These are phyloP conservation scores for Fusarium newnesense DNA, from an alignment of 2,329 filamentous ascomycete species.

Conservation along the genomic window DNA sequence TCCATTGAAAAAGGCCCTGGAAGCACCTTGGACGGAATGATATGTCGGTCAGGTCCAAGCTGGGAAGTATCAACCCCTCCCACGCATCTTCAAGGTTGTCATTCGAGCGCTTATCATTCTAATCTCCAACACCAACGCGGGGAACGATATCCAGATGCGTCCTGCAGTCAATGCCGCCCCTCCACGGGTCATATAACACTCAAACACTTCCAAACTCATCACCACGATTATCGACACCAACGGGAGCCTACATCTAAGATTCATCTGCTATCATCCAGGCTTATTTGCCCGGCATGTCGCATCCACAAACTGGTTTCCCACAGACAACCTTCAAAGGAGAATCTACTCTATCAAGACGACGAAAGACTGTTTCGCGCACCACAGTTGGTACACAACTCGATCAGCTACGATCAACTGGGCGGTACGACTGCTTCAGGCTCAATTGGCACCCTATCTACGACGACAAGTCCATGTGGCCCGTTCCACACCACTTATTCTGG, in stretches of 20 bases:
- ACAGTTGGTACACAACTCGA: constrained; percentile 63
- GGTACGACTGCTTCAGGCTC: constrained; percentile 67
- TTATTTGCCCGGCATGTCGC: constrained; percentile 33
- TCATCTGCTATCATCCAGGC: not conserved
- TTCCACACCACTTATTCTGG: constrained; percentile 69
- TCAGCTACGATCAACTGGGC: constrained; percentile 63
- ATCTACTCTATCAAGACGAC: constrained; percentile 49
- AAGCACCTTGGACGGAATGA: not conserved
- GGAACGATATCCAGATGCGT: not conserved
- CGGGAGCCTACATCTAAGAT: not conserved
- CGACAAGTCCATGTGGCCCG: constrained; percentile 61
- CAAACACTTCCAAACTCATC: not conserved
- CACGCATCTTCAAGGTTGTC: not conserved
- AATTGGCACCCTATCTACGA: constrained; percentile 65
- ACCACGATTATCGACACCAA: not conserved
- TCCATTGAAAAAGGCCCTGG: not conserved
- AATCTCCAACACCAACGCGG: not conserved
- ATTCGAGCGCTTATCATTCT: constrained; percentile 6
- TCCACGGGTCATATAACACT: not conserved
- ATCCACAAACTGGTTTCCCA: constrained; percentile 51
- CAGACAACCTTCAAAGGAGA: constrained; percentile 50
- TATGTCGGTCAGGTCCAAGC: not conserved
- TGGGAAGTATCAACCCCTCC: not conserved
- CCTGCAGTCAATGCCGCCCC: not conserved
- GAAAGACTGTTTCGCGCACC: constrained; percentile 46